phyloP scores from a whole-genome alignment of 129 eudicot species.

The Flaveria sonorensis region DNA sequence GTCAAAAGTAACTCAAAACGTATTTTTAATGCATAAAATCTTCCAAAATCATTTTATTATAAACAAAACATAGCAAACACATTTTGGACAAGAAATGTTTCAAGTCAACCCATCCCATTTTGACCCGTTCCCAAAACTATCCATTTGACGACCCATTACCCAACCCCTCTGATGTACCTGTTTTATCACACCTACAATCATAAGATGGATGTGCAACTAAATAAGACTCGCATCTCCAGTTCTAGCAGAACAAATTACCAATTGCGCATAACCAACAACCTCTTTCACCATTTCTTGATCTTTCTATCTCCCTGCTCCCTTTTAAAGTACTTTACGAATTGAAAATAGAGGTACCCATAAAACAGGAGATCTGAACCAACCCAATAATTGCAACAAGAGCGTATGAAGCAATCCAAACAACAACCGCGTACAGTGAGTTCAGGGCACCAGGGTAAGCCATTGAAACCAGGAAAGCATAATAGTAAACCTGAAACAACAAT shows the following conservation, averaged over 20 bases:
- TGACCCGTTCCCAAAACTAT: neutral
- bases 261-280: conserved; percentile 20
- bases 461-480: conserved; percentile 41
- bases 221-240: conserved; percentile 57
- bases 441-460: conserved; percentile 63
- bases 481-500: conserved; percentile 45
- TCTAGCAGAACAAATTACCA: conserved; percentile 19
- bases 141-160: neutral
- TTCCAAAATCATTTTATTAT: neutral
- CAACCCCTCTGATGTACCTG: neutral
- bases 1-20: neutral
- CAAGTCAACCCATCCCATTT: neutral
- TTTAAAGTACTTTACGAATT: conserved; percentile 34
- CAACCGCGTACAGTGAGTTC: conserved; percentile 57
- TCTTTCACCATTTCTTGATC: conserved; percentile 4
- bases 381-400: conserved; percentile 73
- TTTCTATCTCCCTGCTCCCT: neutral
- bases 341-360: conserved; percentile 44
- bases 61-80: neutral
- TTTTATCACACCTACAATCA: neutral
- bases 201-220: neutral
- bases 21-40: neutral
- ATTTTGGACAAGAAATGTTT: neutral
- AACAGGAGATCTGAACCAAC: conserved; percentile 47
- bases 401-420: conserved; percentile 71